These are phyloP conservation scores for Penicillium sp. DNA, from an alignment of 2,329 filamentous ascomycete genomes.

Conservation along the genomic window DNA sequence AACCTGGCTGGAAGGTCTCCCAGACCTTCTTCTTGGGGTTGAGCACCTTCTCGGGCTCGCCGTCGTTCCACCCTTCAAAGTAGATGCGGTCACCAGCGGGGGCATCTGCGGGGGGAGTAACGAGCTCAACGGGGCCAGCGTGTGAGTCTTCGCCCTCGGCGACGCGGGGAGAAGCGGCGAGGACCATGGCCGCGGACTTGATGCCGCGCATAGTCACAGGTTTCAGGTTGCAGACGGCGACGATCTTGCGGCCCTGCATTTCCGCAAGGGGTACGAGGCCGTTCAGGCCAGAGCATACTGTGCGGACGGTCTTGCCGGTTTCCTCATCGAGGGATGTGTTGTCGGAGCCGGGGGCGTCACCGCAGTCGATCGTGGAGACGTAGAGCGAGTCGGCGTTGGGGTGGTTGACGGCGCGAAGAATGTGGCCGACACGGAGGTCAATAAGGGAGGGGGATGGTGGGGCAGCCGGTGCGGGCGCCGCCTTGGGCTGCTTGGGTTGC, in stretches of 20 bases:
- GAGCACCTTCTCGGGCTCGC: constrained; percentile 87
- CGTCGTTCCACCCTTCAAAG: constrained; percentile 88
- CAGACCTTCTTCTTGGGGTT: constrained; percentile 99
- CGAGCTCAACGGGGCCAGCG: constrained; percentile 89
- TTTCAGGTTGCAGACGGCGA: constrained; percentile 97
- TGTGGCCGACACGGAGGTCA: constrained; percentile 95
- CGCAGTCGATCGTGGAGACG: constrained; percentile 94
- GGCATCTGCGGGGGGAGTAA: constrained; percentile 77
- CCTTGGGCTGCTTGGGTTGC: constrained; percentile 79
- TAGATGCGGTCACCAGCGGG: constrained; percentile 85
- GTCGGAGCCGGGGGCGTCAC: constrained; percentile 81
- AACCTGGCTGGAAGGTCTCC: constrained; percentile 95
- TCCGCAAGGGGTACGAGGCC: constrained; percentile 89
- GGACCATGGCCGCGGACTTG: constrained; percentile 84
- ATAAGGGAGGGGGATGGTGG: constrained; percentile 84
- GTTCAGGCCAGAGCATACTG: constrained; percentile 95
- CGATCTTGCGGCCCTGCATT: constrained; percentile 95
- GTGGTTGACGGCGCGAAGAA: constrained; percentile 93
- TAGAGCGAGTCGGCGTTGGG: constrained; percentile 95
- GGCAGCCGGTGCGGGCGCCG: constrained; percentile 69
- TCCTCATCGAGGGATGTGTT: constrained; percentile 80
- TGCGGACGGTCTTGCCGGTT: constrained; percentile 89
- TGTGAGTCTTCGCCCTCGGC: constrained; percentile 85
- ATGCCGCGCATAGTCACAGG: constrained; percentile 98
- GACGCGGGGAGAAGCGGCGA: constrained; percentile 85